These are phyloP conservation scores for Stentor coeruleus DNA, from an alignment of 73 alveolate species.

Conservation along the genomic window DNA sequence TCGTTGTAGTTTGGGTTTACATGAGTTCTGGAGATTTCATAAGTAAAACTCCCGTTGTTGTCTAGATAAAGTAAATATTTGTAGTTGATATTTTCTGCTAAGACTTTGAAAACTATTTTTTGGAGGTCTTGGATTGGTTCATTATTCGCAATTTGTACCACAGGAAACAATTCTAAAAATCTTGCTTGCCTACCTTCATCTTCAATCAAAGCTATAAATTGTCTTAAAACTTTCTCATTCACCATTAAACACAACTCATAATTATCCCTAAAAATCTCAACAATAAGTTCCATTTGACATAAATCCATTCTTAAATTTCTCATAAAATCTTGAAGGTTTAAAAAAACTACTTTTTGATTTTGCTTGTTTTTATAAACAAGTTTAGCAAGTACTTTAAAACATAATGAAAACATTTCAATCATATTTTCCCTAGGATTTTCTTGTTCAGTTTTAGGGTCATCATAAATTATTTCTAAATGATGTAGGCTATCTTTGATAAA, in stretches of 20 bases:
- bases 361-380: constrained; percentile 35
- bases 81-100: not conserved
- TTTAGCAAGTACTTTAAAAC: constrained; percentile 32
- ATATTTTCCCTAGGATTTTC: constrained; percentile 19
- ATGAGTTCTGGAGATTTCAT: not conserved
- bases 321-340: constrained; percentile 24
- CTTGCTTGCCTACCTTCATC: constrained; percentile 38
- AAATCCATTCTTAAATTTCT: constrained; percentile 38
- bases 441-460: not conserved
- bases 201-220: constrained; percentile 30
- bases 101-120: constrained; percentile 37
- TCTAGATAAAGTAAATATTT: not conserved
- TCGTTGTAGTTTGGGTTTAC: constrained; percentile 22
- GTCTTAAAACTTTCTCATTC: constrained; percentile 28
- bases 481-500: not conserved
- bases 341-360: constrained; percentile 27
- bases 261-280: constrained; percentile 48
- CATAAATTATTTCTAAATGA: not conserved
- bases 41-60: not conserved
- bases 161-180: constrained; percentile 34
- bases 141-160: constrained; percentile 23
- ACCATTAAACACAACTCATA: constrained; percentile 17
- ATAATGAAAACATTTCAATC: constrained; percentile 27
- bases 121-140: constrained; percentile 38
- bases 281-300: constrained; percentile 44